Evolutionary conservation across 371 early-diverging fungal genomes (phyloP), one percentile per base, ranked within the genome.

Genomic region (Apophysomyces trapeziformis): DNA sequence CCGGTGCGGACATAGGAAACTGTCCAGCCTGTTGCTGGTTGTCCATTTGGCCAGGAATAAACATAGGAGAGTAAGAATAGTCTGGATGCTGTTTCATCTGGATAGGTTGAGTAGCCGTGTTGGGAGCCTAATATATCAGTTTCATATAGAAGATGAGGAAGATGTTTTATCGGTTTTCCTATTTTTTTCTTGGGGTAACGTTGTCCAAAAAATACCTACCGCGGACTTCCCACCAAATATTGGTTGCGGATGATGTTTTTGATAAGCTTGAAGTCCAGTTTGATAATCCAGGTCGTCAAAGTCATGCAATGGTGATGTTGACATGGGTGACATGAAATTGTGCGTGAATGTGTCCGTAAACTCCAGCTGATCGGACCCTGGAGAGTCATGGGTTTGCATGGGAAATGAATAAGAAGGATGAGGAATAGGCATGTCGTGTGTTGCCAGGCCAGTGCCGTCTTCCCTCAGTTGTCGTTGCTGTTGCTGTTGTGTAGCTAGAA

Each of bases 1-100:
- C 77, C 46, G 83, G 83, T 3, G 83, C 83, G 8, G 83, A 83
- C 67, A 83, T 76, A 7, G 79, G 71, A 45, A 75, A 63, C 36
- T 50, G 54, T 9, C 47, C 47, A 47, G 14, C 47, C 7, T 7
- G 14, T 2, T 46, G 46, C 12, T 41, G 16, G 14, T 39, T 14
- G n/a, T 41, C 45, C 21, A 35, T 12, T 32, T 61, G 13, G 41
- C 36, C 45, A 21, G 38, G 61, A 18, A 43, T 38, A 32, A 59
- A 59, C 60, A 59, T 59, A 9, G 60, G 43, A 59, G 38, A 59
- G 39, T 59, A 41, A 4, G n/a, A 16, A 61, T 50, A 61, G 46
- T 61, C 61, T 36, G 43, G 61, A 36, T 61, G n/a, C 32, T 41
- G 61, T 32, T 61, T 61, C 61, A 61, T 61, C 35, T 61, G 61